phyloP scores from a whole-genome alignment of 148 eudicot species.

The Silene uniflora region DNA sequence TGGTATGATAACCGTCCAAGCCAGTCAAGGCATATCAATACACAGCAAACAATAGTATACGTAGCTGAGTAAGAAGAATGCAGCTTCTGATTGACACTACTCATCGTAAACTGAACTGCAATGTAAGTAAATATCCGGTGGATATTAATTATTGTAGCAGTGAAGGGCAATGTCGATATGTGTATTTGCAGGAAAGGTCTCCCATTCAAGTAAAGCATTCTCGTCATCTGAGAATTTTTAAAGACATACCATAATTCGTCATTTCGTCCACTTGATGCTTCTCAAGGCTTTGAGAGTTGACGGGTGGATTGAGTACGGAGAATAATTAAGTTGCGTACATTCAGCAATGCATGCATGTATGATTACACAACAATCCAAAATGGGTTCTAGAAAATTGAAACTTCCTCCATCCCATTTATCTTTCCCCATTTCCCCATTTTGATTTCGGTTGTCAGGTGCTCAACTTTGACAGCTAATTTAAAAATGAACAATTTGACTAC shows the following conservation, averaged over 20 bases:
- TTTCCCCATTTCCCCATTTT: no score
- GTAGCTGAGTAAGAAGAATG: conserved; percentile 9
- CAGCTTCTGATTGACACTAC: conserved; percentile 50
- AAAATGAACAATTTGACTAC: background rate
- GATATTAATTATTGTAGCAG: conserved; percentile 72
- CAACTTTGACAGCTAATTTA: no score
- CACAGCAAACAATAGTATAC: no score
- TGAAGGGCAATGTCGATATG: conserved; percentile 73
- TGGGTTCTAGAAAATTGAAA: background rate
- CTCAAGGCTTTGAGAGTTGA: conserved; percentile 55
- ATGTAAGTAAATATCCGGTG: no score
- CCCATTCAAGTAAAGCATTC: conserved; percentile 71
- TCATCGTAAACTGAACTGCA: conserved; percentile 45
- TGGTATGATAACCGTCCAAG: no score
- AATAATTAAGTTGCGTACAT: background rate
- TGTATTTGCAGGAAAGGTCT: conserved; percentile 50
- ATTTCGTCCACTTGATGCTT: no score
- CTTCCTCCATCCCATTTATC: background rate
- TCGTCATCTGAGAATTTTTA: conserved; percentile 46
- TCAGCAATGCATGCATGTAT: background rate
- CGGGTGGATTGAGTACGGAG: conserved; percentile 58
- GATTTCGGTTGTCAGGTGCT: no score
- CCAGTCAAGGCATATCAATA: no score
- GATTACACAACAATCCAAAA: background rate
- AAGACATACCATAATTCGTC: conserved; percentile 65